Evolutionary conservation across 176 grass and related monocot genomes (phyloP), one percentile per base, ranked within the genome.

Genomic region (Zea luxurians): DNA sequence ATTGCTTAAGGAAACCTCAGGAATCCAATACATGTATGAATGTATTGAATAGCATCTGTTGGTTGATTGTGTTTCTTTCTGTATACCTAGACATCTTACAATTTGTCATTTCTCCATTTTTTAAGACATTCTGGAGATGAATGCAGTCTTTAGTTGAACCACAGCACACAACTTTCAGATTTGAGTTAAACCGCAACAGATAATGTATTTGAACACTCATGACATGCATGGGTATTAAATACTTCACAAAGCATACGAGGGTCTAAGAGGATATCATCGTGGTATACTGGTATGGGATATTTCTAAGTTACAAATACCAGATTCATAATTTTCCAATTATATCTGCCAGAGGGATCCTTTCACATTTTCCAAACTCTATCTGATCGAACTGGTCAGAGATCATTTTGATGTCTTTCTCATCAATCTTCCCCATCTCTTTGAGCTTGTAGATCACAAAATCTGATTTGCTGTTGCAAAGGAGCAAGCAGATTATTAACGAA

Each of bases 391-490:
- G 91, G 38, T 93, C 78, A 20, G 86, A 90, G 72, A 90, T 87
- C 50, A 74, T 20, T 70, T 48, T 45, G 40, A 92, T 60, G 48
- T 96, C 89, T 83, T 83, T 83, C 73, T 95, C 86, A 21, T 62
- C 35, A 5, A 91, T 85, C 74, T 87, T 95, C 17, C 78, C 86
- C 81, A 83, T 95, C 65, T 89, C 84, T 75, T 91, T 95, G 65
- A 91, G 86, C 74, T 91, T 91, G 81, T 91, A 95, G 62, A 95
- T 82, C 70, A 86, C 20, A 63, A 88, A 95, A 60, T 85, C 84
- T 83, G 92, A 89, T 87, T 87, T 96, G 20, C 92, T 96, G 89
- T 85, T 64, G 41, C 82, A 85, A 37, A 72, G 15, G 58, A 64
- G 80, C 48, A 89, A 84, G 36, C 11, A 35, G 1, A 85, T 59